Percentiles rank a stretch among this genome's conserved stretches.
phyloP scores from a whole-genome alignment of 805 yeast species.

The Nakazawaea holstii region DNA sequence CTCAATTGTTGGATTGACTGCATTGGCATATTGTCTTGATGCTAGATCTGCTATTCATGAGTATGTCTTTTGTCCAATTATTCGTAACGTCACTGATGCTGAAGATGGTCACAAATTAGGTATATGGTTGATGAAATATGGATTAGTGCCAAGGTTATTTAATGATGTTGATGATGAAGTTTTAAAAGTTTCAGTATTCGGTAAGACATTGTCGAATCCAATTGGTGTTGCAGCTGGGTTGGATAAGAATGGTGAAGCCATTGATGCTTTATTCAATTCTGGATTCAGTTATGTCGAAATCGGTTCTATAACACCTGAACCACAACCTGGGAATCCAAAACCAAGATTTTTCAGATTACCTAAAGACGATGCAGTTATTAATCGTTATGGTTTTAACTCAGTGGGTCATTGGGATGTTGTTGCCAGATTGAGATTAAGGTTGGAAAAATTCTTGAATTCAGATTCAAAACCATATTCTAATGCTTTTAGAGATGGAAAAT shows the following conservation, averaged over 20 bases:
- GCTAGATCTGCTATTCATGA: conserved; percentile 82
- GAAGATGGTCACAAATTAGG: conserved; percentile 83
- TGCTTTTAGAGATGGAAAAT: conserved; percentile 57
- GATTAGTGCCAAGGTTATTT: conserved; percentile 57
- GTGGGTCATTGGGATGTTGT: conserved; percentile 76
- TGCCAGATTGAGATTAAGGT: conserved; percentile 61
- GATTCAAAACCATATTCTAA: conserved; percentile 25
- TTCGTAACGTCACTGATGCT: conserved; percentile 69
- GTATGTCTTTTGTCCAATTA: conserved; percentile 71
- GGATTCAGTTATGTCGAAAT: conserved; percentile 92
- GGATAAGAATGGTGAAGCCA: conserved; percentile 89
- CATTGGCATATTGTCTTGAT: conserved; percentile 59
- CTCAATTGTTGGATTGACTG: conserved; percentile 22
- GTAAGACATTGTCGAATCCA: conserved; percentile 62
- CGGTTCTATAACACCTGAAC: conserved; percentile 87
- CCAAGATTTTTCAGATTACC: conserved; percentile 88
- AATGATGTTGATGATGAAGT: conserved; percentile 46
- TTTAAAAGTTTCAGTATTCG: conserved; percentile 61
- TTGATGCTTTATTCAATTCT: conserved; percentile 67
- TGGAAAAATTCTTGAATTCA: conserved; percentile 32
- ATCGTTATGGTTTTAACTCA: conserved; percentile 93
- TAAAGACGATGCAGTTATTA: conserved; percentile 84
- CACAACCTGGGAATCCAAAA: conserved; percentile 92
- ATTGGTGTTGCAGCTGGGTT: conserved; percentile 94
- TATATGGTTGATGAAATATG: conserved; percentile 60